Evolutionary conservation across 129 eudicot species (phyloP).

Genomic region (Escallonia rubra): DNA sequence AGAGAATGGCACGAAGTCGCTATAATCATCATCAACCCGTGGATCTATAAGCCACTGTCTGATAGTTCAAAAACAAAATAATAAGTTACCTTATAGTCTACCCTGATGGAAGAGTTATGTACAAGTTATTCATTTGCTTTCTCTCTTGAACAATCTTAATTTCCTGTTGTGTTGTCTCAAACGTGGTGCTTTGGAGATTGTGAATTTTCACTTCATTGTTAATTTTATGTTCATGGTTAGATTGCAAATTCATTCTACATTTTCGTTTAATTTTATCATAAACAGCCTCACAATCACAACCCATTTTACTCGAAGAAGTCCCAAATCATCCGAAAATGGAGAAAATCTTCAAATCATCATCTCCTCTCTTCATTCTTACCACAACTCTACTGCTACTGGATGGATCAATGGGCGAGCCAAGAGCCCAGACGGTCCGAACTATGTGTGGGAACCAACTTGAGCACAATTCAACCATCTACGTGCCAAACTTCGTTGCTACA

Average conservation of each 20-base stretch:
- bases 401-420: slow-evolving; percentile 43
- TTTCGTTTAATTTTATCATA: not conserved
- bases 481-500: slow-evolving; percentile 45
- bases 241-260: not conserved
- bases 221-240: not conserved
- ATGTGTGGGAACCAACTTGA: slow-evolving; percentile 26
- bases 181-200: not conserved
- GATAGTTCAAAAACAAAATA: no score
- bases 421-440: slow-evolving; percentile 38
- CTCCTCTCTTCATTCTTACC: slow-evolving; percentile 14
- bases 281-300: not conserved
- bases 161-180: not conserved
- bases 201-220: not conserved
- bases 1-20: no score
- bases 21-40: no score
- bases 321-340: slow-evolving; percentile 10
- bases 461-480: slow-evolving; percentile 35
- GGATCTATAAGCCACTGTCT: no score
- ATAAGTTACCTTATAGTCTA: no score
- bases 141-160: not conserved
- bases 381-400: slow-evolving; percentile 23
- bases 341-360: slow-evolving; percentile 10
- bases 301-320: not conserved
- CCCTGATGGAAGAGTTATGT: no score
- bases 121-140: not conserved